Conservation (phyloP, 139 green algal genomes). For the Mesotaenium endlicherianum region DNA sequence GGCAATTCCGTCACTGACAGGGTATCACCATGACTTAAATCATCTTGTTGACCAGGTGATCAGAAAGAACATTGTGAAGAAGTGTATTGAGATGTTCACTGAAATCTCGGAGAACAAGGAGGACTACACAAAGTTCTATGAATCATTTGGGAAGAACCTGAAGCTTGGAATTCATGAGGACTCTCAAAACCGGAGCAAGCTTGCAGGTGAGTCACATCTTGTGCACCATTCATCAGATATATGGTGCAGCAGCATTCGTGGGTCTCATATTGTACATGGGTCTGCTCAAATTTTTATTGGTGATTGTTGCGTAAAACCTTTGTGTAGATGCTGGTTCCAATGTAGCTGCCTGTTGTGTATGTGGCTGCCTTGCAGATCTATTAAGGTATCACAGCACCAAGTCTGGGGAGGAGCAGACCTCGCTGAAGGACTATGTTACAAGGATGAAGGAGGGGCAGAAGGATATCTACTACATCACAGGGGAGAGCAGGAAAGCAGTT, state of each 20-base stretch:
- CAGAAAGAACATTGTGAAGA: constrained; percentile 99
- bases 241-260: too few relatives aligned
- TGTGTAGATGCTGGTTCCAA: too few relatives aligned
- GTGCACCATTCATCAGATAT: too few relatives aligned
- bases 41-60: constrained; percentile 69
- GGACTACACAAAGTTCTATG: constrained; percentile 99
- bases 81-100: constrained; percentile 95
- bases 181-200: constrained; percentile 92
- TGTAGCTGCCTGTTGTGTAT: too few relatives aligned
- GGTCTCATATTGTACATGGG: too few relatives aligned
- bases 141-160: constrained; percentile 99
- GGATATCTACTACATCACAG: constrained; percentile 99
- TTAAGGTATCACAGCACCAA: constrained; percentile 95
- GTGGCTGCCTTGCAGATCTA: constrained; percentile 73
- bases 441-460: constrained; percentile 99
- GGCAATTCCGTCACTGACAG: too few relatives aligned
- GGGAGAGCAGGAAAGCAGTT: constrained; percentile 92
- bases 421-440: constrained; percentile 99
- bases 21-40: background rate
- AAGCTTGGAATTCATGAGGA: constrained; percentile 99
- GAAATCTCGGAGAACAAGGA: constrained; percentile 99
- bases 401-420: constrained; percentile 94
- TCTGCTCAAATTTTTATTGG: too few relatives aligned
- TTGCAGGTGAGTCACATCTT: constrained; percentile 61
- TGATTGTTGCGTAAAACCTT: too few relatives aligned